Evolutionary conservation across 2,329 filamentous ascomycete species (phyloP).

Genomic region (Pseudogymnoascus pannorum): DNA sequence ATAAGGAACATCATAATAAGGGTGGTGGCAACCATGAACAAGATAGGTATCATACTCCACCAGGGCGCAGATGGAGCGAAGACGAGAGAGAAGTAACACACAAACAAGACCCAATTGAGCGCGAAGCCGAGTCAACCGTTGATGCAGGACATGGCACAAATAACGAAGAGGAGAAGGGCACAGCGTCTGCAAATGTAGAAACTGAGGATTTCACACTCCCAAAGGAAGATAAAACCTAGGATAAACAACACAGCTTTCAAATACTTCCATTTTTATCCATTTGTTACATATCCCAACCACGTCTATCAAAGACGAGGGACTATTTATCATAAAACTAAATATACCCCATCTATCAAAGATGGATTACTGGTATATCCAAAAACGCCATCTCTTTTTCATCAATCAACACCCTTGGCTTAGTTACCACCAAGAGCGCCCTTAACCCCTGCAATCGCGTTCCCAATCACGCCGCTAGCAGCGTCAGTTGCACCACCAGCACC

Average conservation of each 20-base stretch:
- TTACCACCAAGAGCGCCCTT: neutral
- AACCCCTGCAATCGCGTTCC: neutral
- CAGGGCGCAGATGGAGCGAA: neutral
- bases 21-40: neutral
- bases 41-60: neutral
- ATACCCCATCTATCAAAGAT: neutral
- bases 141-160: neutral
- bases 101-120: neutral
- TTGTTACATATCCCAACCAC: neutral
- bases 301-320: constrained; percentile 3
- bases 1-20: neutral
- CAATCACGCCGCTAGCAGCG: neutral
- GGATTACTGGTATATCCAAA: neutral
- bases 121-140: neutral
- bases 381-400: neutral
- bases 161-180: neutral
- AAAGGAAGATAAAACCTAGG: neutral
- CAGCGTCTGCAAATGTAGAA: neutral
- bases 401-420: neutral
- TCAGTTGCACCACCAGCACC: neutral
- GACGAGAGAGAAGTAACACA: neutral
- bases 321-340: neutral
- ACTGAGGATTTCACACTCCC: neutral
- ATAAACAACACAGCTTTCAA: neutral
- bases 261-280: neutral